Evolutionary conservation across 768 basidiomycete species (phyloP), one percentile per base, ranked within the genome.

Genomic region (Clitopilus hobsonii): DNA sequence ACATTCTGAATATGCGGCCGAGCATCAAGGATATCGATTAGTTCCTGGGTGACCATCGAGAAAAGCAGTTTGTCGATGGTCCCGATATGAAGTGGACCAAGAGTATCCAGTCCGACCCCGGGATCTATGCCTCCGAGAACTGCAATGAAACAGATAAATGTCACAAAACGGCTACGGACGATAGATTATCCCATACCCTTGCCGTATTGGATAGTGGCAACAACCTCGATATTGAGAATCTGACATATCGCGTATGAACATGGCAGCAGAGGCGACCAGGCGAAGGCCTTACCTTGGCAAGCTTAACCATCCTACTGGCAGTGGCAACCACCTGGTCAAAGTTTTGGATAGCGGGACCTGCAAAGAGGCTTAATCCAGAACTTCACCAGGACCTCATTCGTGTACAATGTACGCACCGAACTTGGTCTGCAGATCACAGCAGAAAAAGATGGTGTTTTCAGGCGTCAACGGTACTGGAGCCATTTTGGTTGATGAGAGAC

Each of bases 181-280:
- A 45, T 20, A 51, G 23, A 51, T 32, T 49, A 38, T 5, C 41
- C 29, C 47, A n/a, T 64, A 88, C 91, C 89, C 80, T 73, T 83
- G 2, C 89, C 78, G 63, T 91, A 89, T 70, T 96, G 93, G 58
- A 92, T 93, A 0, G 94, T 94, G 22, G 76, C 82, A n/a, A 94
- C 66, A 8, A 95, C 84, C 38, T 84, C 84, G 47, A 89, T 80
- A 51, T 81, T 74, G 38, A 89, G 74, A 52, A 88, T 69, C 83
- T 88, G 54, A 6, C 7, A 26, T 16, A 32, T n/a, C n/a, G n/a
- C n/a, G n/a, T n/a, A n/a, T n/a, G n/a, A n/a, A n/a, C n/a, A n/a
- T n/a, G 24, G 38, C 23, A 22, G 32, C 18, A 52, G 14, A 14
- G 32, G 36, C 23, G 52, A 28, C 22, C 54, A 18, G 38, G 32